Evolutionary conservation across 2,329 filamentous ascomycete species (phyloP), one percentile per base, ranked within the genome.

Genomic region (Scedosporium boydii): DNA sequence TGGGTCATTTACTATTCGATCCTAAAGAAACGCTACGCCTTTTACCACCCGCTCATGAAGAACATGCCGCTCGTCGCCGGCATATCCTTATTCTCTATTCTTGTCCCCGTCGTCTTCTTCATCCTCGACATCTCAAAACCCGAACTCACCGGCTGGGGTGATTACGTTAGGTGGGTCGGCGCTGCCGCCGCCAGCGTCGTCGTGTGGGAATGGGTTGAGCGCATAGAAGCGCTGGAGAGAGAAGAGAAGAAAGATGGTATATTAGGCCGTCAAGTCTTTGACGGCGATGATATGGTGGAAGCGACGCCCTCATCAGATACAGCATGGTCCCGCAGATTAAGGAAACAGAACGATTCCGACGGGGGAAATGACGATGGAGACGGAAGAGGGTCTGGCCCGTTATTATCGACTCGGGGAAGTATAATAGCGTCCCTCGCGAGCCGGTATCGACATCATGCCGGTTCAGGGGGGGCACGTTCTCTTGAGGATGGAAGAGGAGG

Each of bases 161-260:
- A 96, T 70, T 97, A 96, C 70, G 93, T 96, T 56, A 82, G 92
- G 69, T 97, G 93, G 93, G 93, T 96, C n/a, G 93, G 93, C 58
- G 92, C 92, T 1, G 92, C 93, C 0, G 92, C 92, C 1, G 93
- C 93, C 29, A 96, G 91, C 75, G 93, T 96, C n/a, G 90, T 96
- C 23, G 93, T 97, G 2, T 97, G 93, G 93, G 93, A 97, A 74
- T 97, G 93, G 93, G 93, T 97, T 3, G 93, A 97, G 74, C 84
- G 93, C 27, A 97, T 97, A 58, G 93, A 97, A 73, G 91, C 92
- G 0, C 75, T 96, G 65, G 93, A 97, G 76, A 85, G 93, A 67
- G 92, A 96, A 73, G 92, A 96, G 72, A 91, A 93, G 75, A 96
- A 96, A 74, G 92, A 96, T 68, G 93, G 93, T 0, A 96, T 97